Evolutionary conservation across 495 filamentous ascomycete species (phyloP).

Genomic region (Tuber aestivum): DNA sequence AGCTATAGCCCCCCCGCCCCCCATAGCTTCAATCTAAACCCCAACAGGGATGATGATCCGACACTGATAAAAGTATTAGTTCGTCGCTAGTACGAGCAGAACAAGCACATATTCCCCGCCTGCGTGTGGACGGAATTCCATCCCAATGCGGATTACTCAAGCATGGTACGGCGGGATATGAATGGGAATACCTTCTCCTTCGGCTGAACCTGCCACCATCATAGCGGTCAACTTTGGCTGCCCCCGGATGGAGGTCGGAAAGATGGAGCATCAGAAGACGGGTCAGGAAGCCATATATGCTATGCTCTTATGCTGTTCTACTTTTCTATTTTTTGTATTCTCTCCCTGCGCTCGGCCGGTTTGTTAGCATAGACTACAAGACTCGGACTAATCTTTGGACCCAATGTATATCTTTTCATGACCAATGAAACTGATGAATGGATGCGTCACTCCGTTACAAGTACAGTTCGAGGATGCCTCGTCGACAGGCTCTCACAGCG

Average conservation of each 20-base stretch:
- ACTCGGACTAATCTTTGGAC: not conserved
- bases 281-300: not conserved
- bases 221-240: no score
- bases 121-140: no score
- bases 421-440: not conserved
- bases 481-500: not conserved
- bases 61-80: slow-evolving; percentile 90
- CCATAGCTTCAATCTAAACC: slow-evolving; percentile 5
- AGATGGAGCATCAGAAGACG: not conserved
- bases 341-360: no score
- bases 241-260: no score
- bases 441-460: not conserved
- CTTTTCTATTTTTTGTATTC: not conserved
- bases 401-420: not conserved
- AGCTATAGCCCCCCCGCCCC: slow-evolving; percentile 26
- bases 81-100: slow-evolving; percentile 91
- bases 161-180: slow-evolving; percentile 71
- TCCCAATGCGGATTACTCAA: slow-evolving; percentile 78
- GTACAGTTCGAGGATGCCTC: not conserved
- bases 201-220: slow-evolving; percentile 15
- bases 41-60: slow-evolving; percentile 63
- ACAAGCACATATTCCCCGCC: no score
- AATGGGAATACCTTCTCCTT: slow-evolving; percentile 94
- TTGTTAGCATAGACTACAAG: not conserved
- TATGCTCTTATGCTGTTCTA: not conserved